Evolutionary conservation across 371 early-diverging fungal genomes (phyloP), one percentile per base, ranked within the genome.

Genomic region (Actinomucor elegans): DNA sequence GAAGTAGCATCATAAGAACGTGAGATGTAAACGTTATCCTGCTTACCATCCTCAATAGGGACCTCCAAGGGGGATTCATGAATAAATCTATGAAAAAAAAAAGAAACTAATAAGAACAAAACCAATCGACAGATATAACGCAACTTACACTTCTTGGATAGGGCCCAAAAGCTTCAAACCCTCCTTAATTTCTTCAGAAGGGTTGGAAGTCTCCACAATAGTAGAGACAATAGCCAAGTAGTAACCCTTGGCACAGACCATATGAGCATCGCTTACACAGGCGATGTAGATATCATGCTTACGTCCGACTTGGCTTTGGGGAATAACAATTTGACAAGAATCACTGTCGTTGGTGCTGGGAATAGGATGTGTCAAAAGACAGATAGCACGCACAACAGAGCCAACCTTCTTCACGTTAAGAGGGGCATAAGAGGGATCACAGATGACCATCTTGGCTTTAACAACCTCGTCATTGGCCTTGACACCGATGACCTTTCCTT

Each of bases 1-100:
- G 94, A 91, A 14, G 99, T 95, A 33, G 99, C 97, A 81, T 99
- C 99, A 67, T 97, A 98, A 27, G 93, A 92, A 61, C 89, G 90
- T 52, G 95, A 89, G 41, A 99, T 83, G 72, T 88, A 99, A 36
- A 95, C 84, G 50, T 91, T 81, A 50, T 94, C 93, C 18, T 75
- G 67, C 35, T 68, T 83, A 33, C 97, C 98, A 67, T 95, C 92
- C 4, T 84, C 79, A 34, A 81, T 47, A 21, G 99, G 99, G 65
- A 89, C 97, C 50, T 84, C 87, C 43, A 97, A 63, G 61, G 96
- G 93, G 41, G 82, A 82, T 29, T 94, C 85, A 18, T 73, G 70
- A 14, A 95, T 86, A 71, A 97, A 97, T 53, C 64, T 69, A 47
- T 14, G 12, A 12, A 14, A 47, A 5, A n/a, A 14, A 37, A 20